Conservation (phyloP, 164 flowering plant genomes). For the Hamamelis virginiana region DNA sequence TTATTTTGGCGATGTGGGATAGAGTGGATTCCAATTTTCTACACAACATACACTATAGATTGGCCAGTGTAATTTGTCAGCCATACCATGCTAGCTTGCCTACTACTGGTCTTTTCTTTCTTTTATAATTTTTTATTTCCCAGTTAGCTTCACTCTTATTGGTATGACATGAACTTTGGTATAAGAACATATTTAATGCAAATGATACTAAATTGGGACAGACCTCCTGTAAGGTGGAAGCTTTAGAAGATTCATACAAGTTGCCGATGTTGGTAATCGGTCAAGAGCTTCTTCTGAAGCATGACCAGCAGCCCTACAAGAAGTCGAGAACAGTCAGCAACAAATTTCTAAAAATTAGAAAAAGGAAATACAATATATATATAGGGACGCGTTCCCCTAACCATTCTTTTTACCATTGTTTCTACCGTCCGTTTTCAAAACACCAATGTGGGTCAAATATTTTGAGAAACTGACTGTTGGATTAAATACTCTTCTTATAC, state of each 20-base stretch:
- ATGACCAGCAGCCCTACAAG: constrained; percentile 73
- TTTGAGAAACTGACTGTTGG: too few species aligned
- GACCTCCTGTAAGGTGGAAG: constrained; percentile 97
- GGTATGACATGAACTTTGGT: background rate
- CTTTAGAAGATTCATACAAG: constrained; percentile 98
- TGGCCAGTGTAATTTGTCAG: too few species aligned
- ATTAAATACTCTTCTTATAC: too few species aligned
- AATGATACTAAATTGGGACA: constrained; percentile 10
- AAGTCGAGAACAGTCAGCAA: constrained; percentile 4
- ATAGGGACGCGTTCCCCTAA: too few species aligned
- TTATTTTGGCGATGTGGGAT: too few species aligned
- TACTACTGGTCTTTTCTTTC: background rate
- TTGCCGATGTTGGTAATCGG: constrained; percentile 92
- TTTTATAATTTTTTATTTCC: background rate
- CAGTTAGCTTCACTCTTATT: background rate
- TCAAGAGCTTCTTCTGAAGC: constrained; percentile 84
- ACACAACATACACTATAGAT: too few species aligned
- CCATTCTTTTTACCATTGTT: too few species aligned
- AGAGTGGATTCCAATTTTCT: too few species aligned
- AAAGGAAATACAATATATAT: background rate
- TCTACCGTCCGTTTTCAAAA: too few species aligned
- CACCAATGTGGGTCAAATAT: too few species aligned
- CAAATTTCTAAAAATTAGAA: background rate
- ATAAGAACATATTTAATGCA: background rate
- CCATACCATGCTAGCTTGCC: background rate